Evolutionary conservation across 2,329 filamentous ascomycete genomes (phyloP).

Genomic region (Gremmenia infestans): DNA sequence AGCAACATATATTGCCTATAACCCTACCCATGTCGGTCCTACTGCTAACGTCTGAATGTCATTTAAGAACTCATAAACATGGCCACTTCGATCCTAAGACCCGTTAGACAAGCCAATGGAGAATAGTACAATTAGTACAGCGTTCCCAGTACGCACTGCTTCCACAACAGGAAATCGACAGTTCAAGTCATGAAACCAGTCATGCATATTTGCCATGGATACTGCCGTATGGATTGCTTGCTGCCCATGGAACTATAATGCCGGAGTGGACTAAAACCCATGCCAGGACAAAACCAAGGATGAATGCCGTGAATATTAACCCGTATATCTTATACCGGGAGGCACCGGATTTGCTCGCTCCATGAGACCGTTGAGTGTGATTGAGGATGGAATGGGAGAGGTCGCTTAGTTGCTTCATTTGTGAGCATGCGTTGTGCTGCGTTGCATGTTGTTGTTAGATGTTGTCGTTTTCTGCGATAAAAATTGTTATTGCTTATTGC

Average conservation of each 20-base stretch:
- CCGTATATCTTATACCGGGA: neutral
- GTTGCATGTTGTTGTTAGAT: neutral
- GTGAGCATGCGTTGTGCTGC: neutral
- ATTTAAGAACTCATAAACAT: neutral
- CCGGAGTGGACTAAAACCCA: constrained; percentile 5
- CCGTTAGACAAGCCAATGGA: neutral
- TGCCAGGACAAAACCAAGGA: neutral
- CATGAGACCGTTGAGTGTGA: neutral
- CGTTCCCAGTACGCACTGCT: constrained; percentile 21
- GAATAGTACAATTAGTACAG: constrained; percentile 9
- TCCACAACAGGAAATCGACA: constrained; percentile 18
- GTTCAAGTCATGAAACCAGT: constrained; percentile 26
- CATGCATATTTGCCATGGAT: constrained; percentile 24
- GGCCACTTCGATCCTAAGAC: constrained; percentile 1
- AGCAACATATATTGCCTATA: neutral
- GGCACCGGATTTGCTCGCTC: neutral
- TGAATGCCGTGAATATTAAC: neutral
- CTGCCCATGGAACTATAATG: neutral
- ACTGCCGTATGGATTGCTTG: constrained; percentile 10
- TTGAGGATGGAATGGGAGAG: neutral
- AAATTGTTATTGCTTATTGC: neutral
- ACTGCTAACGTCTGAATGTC: neutral
- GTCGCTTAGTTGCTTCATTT: neutral
- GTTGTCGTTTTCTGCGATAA: neutral
- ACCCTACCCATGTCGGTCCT: neutral